Percentiles rank a stretch among this genome's conserved stretches.
Conservation (phyloP, 2,329 filamentous ascomycete genomes). For the Lachnellula subtilissima region DNA sequence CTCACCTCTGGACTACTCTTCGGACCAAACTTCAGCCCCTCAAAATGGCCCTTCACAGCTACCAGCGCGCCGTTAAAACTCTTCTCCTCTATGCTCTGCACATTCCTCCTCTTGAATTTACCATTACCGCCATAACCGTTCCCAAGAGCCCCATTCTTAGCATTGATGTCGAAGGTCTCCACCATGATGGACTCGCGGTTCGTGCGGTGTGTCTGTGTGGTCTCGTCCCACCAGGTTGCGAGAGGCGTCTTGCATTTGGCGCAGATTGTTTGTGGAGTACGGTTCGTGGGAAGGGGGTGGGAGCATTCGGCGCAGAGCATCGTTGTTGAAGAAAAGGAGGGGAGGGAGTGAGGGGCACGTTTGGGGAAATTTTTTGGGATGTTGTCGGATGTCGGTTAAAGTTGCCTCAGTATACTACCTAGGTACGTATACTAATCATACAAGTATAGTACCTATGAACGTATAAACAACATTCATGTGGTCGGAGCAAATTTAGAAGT, state of each 20-base stretch:
- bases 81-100: slow-evolving; percentile 57
- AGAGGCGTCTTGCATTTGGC: slow-evolving; percentile 30
- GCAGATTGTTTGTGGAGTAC: slow-evolving; percentile 26
- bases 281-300: slow-evolving; percentile 23
- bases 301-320: slow-evolving; percentile 31
- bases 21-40: slow-evolving; percentile 49
- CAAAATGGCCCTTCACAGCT: slow-evolving; percentile 58
- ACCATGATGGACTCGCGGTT: slow-evolving; percentile 27
- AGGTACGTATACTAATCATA: not conserved
- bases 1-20: slow-evolving; percentile 50
- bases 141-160: not conserved
- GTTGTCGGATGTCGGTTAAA: not conserved
- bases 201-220: slow-evolving; percentile 26
- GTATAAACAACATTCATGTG: too few species aligned
- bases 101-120: slow-evolving; percentile 23
- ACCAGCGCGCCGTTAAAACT: slow-evolving; percentile 57
- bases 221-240: slow-evolving; percentile 31
- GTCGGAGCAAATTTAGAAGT: too few species aligned
- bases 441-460: not conserved
- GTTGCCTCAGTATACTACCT: not conserved
- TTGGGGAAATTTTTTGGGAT: not conserved
- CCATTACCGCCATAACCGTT: slow-evolving; percentile 3
- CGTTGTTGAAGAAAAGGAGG: not conserved
- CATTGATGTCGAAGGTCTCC: slow-evolving; percentile 1
- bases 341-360: not conserved